A percentile compares a stretch with the other conserved stretches of the same genome.
Evolutionary conservation across 2,329 filamentous ascomycete genomes (phyloP).

Genomic region (Apiospora sp.): DNA sequence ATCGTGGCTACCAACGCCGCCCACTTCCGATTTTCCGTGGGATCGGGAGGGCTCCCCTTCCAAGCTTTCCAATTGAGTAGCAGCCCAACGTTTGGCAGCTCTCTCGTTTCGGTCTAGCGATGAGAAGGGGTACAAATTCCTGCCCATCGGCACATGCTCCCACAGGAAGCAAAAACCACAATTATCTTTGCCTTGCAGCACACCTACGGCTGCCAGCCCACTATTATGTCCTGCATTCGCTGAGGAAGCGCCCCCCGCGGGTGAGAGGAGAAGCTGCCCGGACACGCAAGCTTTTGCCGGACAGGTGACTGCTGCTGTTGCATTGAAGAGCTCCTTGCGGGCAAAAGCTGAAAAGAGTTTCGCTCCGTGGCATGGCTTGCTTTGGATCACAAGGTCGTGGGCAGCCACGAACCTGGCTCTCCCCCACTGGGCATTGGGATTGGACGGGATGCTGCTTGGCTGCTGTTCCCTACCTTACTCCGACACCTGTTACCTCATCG

Average conservation of each 20-base stretch:
- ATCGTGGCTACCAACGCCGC: not conserved
- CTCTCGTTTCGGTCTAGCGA: not conserved
- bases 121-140: conserved; percentile 1
- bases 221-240: not conserved
- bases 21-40: not conserved
- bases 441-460: conserved; percentile 6
- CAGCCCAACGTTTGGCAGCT: not conserved
- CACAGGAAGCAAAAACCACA: conserved; percentile 8
- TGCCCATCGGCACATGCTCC: conserved; percentile 12
- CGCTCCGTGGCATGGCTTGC: conserved; percentile 9
- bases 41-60: not conserved
- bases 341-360: conserved; percentile 1
- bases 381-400: conserved; percentile 5
- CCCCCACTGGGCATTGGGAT: not conserved
- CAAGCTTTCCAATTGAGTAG: not conserved
- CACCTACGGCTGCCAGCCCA: not conserved
- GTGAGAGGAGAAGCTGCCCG: not conserved
- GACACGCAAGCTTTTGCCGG: conserved; percentile 7
- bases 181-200: not conserved
- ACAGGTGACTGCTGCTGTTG: conserved; percentile 14
- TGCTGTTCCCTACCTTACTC: not conserved
- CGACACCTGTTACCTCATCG: not conserved
- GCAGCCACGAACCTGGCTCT: conserved; percentile 10
- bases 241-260: not conserved
- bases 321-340: not conserved